Evolutionary conservation across 495 filamentous ascomycete species (phyloP).

Genomic region (Penicillium ucsense): DNA sequence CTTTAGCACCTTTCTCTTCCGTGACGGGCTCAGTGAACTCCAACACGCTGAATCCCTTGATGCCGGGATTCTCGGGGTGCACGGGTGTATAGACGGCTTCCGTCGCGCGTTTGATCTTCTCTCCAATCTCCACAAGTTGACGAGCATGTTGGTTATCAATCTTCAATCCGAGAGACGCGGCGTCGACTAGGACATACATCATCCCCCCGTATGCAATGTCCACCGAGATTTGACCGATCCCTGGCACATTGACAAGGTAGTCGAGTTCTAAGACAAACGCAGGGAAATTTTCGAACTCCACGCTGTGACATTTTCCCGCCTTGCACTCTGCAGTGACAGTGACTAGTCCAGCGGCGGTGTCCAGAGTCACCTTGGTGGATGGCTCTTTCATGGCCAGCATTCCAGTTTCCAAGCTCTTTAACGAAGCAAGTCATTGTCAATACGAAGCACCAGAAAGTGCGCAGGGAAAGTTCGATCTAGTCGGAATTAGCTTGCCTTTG

Average conservation of each 20-base stretch:
- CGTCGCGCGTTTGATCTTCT: constrained; percentile 24
- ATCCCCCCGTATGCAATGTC: constrained; percentile 31
- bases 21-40: constrained; percentile 17
- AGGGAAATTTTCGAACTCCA: constrained; percentile 27
- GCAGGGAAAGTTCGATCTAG: no score
- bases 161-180: constrained; percentile 12
- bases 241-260: constrained; percentile 19
- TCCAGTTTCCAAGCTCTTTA: constrained; percentile 17
- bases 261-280: constrained; percentile 27
- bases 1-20: constrained; percentile 10
- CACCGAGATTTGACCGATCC: constrained; percentile 15
- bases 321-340: constrained; percentile 22
- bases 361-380: constrained; percentile 15
- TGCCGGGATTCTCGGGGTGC: constrained; percentile 24
- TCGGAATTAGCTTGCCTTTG: no score
- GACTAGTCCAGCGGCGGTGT: constrained; percentile 26
- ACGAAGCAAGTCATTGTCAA: no score
- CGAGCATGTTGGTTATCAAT: constrained; percentile 11
- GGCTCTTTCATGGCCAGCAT: constrained; percentile 31
- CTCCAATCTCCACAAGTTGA: constrained; percentile 18
- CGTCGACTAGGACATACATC: constrained; percentile 28
- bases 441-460: no score
- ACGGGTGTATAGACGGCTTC: constrained; percentile 15
- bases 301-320: constrained; percentile 24
- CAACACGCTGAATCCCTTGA: constrained; percentile 20